Conservation (phyloP, 1,139 yeast genomes). For the Debaryomycetaceae sp. region DNA sequence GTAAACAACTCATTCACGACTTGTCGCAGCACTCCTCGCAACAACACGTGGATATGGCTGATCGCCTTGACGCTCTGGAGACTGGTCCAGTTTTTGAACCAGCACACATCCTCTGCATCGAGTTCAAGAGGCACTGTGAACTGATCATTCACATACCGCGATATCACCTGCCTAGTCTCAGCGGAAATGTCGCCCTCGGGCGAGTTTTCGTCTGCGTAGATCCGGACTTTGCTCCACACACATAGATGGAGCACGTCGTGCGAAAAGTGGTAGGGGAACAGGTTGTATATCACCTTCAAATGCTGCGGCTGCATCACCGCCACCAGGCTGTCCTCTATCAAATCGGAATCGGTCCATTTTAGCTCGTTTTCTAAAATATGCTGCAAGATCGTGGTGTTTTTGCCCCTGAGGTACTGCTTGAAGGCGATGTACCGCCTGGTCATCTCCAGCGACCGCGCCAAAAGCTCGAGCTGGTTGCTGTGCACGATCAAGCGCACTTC, state of each 20-base stretch:
- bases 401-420: constrained; percentile 19
- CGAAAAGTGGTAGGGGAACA: constrained; percentile 34
- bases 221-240: constrained; percentile 29
- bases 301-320: constrained; percentile 6
- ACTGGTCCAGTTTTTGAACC: constrained; percentile 57
- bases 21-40: background rate
- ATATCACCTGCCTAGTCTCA: constrained; percentile 24
- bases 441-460: constrained; percentile 26
- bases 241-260: constrained; percentile 27
- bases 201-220: constrained; percentile 21
- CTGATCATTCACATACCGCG: constrained; percentile 29
- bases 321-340: constrained; percentile 13
- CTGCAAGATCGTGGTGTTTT: constrained; percentile 21
- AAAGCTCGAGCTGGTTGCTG: constrained; percentile 24
- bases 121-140: constrained; percentile 32
- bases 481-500: constrained; percentile 21
- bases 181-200: constrained; percentile 35
- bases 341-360: constrained; percentile 18
- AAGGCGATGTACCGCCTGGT: constrained; percentile 25
- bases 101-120: constrained; percentile 26
- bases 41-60: constrained; percentile 39
- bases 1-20: background rate
- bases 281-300: constrained; percentile 23
- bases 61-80: constrained; percentile 48
- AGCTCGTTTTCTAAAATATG: constrained; percentile 26